These are phyloP conservation scores for Allium sativum DNA, from an alignment of 106 monocot species.

Conservation along the genomic window DNA sequence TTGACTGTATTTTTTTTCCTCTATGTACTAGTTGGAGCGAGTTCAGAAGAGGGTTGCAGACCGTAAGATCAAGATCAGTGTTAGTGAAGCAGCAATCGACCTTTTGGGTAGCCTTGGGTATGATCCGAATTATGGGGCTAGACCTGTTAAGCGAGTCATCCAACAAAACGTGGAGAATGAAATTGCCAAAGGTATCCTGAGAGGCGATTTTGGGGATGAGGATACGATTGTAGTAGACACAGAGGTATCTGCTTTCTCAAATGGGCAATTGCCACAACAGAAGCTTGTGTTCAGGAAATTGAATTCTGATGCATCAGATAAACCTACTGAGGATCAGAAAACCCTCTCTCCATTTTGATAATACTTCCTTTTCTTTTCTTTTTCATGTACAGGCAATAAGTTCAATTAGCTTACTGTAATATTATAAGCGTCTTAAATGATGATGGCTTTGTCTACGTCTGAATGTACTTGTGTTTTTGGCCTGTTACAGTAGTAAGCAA, in stretches of 20 bases:
- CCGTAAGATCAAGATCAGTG: slow-evolving; percentile 62
- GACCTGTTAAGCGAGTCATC: slow-evolving; percentile 96
- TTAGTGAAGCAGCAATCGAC: slow-evolving; percentile 65
- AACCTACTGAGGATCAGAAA: slow-evolving; percentile 30
- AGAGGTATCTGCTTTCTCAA: slow-evolving; percentile 64
- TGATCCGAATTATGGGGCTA: slow-evolving; percentile 95
- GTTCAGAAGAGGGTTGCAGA: slow-evolving; percentile 69
- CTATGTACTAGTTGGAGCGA: slow-evolving; percentile 49
- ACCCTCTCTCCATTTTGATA: slow-evolving; percentile 15
- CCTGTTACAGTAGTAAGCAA: background rate
- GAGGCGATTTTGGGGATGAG: slow-evolving; percentile 92
- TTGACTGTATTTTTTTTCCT: background rate
- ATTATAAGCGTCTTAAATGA: background rate
- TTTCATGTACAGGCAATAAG: no score
- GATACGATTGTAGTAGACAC: slow-evolving; percentile 71
- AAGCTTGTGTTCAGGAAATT: slow-evolving; percentile 59
- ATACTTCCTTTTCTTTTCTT: no score
- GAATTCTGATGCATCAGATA: slow-evolving; percentile 16
- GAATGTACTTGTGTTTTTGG: background rate
- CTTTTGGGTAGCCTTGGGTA: slow-evolving; percentile 86
- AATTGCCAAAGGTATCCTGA: slow-evolving; percentile 83
- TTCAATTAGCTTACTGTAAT: no score
- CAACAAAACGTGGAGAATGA: slow-evolving; percentile 94
- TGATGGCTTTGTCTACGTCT: background rate
- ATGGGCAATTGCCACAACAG: slow-evolving; percentile 82